Evolutionary conservation across 1,284 basidiomycete genomes (phyloP).

Genomic region (Waitea zeae): DNA sequence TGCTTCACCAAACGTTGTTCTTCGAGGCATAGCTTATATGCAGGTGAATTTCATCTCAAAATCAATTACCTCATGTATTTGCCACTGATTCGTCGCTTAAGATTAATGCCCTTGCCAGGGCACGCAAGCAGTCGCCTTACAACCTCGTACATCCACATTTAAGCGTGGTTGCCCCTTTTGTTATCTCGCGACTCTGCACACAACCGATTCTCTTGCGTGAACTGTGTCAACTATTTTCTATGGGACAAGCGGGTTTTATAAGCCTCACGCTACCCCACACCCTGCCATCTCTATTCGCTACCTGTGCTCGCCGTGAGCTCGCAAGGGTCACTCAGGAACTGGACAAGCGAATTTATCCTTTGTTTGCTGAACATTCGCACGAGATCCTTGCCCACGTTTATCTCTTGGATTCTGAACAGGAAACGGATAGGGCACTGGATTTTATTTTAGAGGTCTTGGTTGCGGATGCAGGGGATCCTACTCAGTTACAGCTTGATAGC

Average conservation of each 20-base stretch:
- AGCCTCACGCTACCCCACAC: conserved; percentile 45
- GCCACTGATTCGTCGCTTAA: conserved; percentile 18
- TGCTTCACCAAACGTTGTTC: conserved; percentile 43
- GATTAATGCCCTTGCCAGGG: conserved; percentile 41
- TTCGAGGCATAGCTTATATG: conserved; percentile 52
- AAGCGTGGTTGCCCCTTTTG: conserved; percentile 46
- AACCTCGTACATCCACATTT: conserved; percentile 56
- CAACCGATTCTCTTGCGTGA: conserved; percentile 45
- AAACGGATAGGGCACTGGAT: conserved; percentile 36
- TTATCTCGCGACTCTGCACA: conserved; percentile 40
- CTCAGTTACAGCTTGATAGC: conserved; percentile 28
- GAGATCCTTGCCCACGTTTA: conserved; percentile 63
- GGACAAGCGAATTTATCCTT: conserved; percentile 24
- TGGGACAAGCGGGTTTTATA: conserved; percentile 46
- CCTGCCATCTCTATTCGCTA: conserved; percentile 55
- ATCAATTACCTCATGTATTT: not conserved
- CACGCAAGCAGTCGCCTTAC: conserved; percentile 50
- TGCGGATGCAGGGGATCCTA: conserved; percentile 15
- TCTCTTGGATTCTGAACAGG: conserved; percentile 31
- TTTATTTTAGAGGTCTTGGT: conserved; percentile 43
- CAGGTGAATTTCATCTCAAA: conserved; percentile 28
- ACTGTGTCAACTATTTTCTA: conserved; percentile 41
- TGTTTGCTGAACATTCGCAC: conserved; percentile 44
- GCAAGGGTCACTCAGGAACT: conserved; percentile 26
- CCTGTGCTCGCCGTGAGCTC: conserved; percentile 29